Conservation (phyloP, 2,329 filamentous ascomycete species). For the Akanthomyces muscarius region DNA sequence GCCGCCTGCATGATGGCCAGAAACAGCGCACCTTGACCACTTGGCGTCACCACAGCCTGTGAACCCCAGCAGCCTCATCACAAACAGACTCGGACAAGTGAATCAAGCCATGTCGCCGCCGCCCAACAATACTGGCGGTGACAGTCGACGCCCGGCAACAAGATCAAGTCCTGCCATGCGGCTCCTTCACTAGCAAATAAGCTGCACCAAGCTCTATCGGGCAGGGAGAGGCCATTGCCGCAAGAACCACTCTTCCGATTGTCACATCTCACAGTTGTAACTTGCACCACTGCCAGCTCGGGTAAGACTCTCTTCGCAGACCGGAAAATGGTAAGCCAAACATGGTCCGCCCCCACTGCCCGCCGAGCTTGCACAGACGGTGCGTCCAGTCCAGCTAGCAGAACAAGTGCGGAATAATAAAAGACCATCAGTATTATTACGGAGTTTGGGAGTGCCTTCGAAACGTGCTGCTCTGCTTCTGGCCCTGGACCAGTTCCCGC, state of each 20-base stretch:
- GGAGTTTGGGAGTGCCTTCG: not conserved
- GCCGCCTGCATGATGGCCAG: slow-evolving; percentile 4
- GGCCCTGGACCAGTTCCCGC: slow-evolving; percentile 10
- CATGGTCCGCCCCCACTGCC: not conserved
- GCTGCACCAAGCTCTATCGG: not conserved
- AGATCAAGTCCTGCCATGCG: not conserved
- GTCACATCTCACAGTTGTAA: slow-evolving; percentile 6
- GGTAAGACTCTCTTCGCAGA: not conserved
- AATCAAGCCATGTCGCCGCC: not conserved
- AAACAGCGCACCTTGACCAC: not conserved
- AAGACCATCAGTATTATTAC: not conserved
- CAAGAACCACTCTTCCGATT: not conserved
- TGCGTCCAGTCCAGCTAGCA: not conserved
- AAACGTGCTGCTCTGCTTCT: slow-evolving; percentile 7
- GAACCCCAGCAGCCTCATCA: not conserved
- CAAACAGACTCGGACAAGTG: not conserved
- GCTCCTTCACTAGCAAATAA: not conserved
- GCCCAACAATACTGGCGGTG: slow-evolving; percentile 1
- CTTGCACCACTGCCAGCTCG: not conserved
- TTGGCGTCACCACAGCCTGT: not conserved
- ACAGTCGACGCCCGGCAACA: not conserved
- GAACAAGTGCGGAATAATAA: not conserved
- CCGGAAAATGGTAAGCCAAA: not conserved
- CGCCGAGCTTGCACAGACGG: not conserved
- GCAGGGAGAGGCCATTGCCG: not conserved